Conservation (phyloP, 2,329 filamentous ascomycete genomes). For the Colletotrichum tanaceti region DNA sequence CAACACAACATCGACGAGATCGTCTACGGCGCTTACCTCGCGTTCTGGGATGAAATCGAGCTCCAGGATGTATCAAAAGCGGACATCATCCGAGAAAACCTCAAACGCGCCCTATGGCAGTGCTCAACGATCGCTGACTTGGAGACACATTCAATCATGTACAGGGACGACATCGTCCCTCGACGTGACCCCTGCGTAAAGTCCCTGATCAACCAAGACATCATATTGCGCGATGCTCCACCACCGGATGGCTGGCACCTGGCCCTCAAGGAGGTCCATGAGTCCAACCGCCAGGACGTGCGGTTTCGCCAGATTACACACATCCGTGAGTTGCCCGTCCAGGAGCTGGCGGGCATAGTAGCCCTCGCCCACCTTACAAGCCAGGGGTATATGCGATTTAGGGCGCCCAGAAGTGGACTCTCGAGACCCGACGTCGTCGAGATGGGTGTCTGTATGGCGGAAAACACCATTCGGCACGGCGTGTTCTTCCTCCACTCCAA, state of each 20-base stretch:
- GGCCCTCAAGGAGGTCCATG: constrained; percentile 30
- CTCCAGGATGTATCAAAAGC: constrained; percentile 26
- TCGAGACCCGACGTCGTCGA: constrained; percentile 32
- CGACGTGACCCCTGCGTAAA: constrained; percentile 30
- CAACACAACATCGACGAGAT: constrained; percentile 33
- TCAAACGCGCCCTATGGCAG: constrained; percentile 35
- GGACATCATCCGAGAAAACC: constrained; percentile 8
- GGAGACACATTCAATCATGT: constrained; percentile 36
- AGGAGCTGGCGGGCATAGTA: constrained; percentile 35
- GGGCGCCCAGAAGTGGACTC: constrained; percentile 16
- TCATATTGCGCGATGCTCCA: constrained; percentile 29
- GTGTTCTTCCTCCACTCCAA: constrained; percentile 38
- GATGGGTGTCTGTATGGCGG: constrained; percentile 37
- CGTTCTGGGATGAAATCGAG: constrained; percentile 35
- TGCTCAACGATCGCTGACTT: constrained; percentile 38
- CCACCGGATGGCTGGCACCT: constrained; percentile 35
- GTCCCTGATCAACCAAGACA: constrained; percentile 36
- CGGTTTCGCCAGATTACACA: constrained; percentile 34
- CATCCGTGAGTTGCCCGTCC: constrained; percentile 1
- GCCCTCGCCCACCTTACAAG: constrained; percentile 33
- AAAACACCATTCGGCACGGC: constrained; percentile 39
- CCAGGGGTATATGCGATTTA: constrained; percentile 34
- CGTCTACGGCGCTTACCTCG: constrained; percentile 27
- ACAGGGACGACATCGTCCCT: constrained; percentile 30
- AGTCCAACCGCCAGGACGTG: constrained; percentile 25